A percentile compares a stretch with the other conserved stretches of the same genome.
Conservation (phyloP, 2,329 filamentous ascomycete genomes). For the Calonectria montana region DNA sequence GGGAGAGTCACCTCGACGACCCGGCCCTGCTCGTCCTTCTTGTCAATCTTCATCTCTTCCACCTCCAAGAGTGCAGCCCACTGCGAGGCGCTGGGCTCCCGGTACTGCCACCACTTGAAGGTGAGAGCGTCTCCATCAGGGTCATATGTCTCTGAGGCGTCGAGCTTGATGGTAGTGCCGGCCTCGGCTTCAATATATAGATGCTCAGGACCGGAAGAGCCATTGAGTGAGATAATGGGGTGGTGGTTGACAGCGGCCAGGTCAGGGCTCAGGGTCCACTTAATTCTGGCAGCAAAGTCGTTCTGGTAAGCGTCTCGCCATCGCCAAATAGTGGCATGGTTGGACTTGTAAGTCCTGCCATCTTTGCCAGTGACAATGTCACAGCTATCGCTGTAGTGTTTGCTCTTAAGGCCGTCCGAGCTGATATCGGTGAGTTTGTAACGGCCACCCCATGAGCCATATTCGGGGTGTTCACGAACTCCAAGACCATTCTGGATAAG, state of each 20-base stretch:
- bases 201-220: constrained; percentile 50
- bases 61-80: constrained; percentile 52
- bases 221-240: constrained; percentile 57
- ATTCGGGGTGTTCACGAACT: constrained; percentile 57
- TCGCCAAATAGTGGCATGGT: constrained; percentile 54
- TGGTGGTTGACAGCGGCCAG: constrained; percentile 56
- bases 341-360: constrained; percentile 40
- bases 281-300: constrained; percentile 56
- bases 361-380: constrained; percentile 44
- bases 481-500: constrained; percentile 48
- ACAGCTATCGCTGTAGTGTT: constrained; percentile 45
- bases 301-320: constrained; percentile 55
- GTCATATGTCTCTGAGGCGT: constrained; percentile 59
- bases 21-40: constrained; percentile 29
- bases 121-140: constrained; percentile 55
- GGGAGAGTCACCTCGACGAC: constrained; percentile 53
- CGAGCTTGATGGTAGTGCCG: constrained; percentile 52
- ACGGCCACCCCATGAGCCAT: constrained; percentile 62
- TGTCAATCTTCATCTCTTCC: constrained; percentile 44
- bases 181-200: constrained; percentile 55
- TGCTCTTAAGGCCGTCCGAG: constrained; percentile 24
- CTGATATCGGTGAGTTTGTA: constrained; percentile 51
- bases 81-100: constrained; percentile 50
- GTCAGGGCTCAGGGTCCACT: constrained; percentile 47
- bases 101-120: constrained; percentile 64